Conservation (phyloP, 345 rosid species). For the Eucalyptus regnans region DNA sequence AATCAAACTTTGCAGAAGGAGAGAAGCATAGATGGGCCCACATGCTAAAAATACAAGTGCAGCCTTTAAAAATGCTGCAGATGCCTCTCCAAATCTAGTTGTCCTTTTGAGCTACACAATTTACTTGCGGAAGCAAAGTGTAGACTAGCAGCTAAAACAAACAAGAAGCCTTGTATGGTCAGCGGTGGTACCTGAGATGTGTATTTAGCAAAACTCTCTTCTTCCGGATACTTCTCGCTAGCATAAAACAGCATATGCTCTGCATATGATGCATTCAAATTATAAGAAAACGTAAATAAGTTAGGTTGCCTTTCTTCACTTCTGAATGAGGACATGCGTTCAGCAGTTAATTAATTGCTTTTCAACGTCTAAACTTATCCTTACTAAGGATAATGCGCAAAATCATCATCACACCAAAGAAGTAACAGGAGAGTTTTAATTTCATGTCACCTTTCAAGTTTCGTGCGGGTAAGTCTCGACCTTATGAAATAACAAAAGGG, state of each 20-base stretch:
- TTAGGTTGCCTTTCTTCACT: not conserved
- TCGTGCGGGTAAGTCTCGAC: not conserved
- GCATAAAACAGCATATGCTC: constrained; percentile 22
- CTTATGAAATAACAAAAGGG: not conserved
- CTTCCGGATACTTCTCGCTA: constrained; percentile 83
- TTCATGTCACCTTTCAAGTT: not conserved
- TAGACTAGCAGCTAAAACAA: not conserved
- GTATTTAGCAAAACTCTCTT: constrained; percentile 75
- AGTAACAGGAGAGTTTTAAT: not conserved
- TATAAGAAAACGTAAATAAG: not conserved
- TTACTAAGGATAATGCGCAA: not conserved
- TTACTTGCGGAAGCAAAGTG: not conserved
- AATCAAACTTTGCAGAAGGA: not conserved
- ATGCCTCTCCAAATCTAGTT: not conserved
- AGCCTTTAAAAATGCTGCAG: not conserved
- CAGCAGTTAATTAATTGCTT: not conserved
- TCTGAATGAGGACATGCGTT: not conserved
- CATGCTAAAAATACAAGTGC: not conserved
- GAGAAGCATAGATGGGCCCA: not conserved
- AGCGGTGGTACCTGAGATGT: constrained; percentile 43
- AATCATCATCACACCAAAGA: not conserved
- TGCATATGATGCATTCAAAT: constrained; percentile 2
- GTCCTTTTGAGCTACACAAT: not conserved
- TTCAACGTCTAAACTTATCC: not conserved
- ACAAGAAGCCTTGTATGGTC: not conserved